Percentiles rank a stretch among this genome's conserved stretches.
Evolutionary conservation across 2,329 filamentous ascomycete genomes (phyloP).

Genomic region (Exophiala bonariae): DNA sequence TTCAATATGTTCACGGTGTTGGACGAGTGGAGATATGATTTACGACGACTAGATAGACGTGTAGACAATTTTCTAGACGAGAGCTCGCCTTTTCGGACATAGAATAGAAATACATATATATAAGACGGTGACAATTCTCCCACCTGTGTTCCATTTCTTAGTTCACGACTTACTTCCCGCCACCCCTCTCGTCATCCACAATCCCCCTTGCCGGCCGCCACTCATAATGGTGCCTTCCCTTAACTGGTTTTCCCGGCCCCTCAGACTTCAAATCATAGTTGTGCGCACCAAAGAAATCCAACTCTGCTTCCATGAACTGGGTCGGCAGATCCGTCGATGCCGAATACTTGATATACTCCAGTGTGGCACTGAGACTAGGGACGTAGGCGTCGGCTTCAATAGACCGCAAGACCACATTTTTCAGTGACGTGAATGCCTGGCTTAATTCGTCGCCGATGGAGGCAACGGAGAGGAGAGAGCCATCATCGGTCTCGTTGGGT

Average conservation of each 20-base stretch:
- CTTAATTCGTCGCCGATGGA: slow-evolving; percentile 56
- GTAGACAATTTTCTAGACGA: no score
- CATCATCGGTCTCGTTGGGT: slow-evolving; percentile 35
- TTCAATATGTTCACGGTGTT: no score
- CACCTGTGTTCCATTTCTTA: no score
- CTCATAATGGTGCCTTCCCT: slow-evolving; percentile 24
- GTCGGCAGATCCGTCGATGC: slow-evolving; percentile 63
- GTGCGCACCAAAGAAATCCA: slow-evolving; percentile 71
- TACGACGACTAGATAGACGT: no score
- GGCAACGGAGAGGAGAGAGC: slow-evolving; percentile 48
- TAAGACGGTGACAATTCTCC: no score
- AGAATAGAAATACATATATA: no score
- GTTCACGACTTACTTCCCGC: no score
- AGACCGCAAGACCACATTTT: slow-evolving; percentile 56
- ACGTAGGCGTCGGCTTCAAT: slow-evolving; percentile 60
- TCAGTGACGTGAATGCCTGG: slow-evolving; percentile 52
- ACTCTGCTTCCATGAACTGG: slow-evolving; percentile 68
- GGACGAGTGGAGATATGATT: no score
- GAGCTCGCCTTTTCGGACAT: no score
- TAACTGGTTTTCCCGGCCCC: slow-evolving; percentile 17
- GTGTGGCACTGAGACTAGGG: slow-evolving; percentile 59
- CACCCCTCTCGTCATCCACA: slow-evolving; percentile 5
- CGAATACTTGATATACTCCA: slow-evolving; percentile 69
- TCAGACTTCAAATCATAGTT: slow-evolving; percentile 43
- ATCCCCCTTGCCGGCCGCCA: slow-evolving; percentile 23